Evolutionary conservation across 1,139 yeast species (phyloP), one percentile per base, ranked within the genome.

Genomic region (Suhomyces anneliseae): DNA sequence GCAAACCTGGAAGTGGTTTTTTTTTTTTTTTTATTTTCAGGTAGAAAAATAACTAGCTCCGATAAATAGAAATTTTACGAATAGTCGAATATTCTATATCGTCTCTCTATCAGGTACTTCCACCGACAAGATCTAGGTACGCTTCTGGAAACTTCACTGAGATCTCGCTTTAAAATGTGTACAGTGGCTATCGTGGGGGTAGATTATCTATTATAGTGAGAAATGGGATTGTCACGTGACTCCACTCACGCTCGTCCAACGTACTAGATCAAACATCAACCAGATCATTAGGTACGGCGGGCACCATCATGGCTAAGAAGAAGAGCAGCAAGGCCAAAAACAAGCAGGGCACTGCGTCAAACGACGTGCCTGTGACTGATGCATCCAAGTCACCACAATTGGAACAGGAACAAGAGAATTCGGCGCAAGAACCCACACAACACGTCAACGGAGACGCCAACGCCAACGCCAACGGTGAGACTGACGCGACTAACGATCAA

Each of bases 261-360:
- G 1, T 19, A 19, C 24, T 6, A 19, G 24, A 19, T 19, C 24
- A 19, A 19, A 19, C 24, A 19, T 27, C 11, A 11, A 27, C 34
- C 40, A 19, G 31, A 33, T 24, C 11, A 27, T 2, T 4, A 19
- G 6, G 24, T 19, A 6, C 6, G 24, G 24, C 4, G 24, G 24
- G 6, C 24, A 19, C 24, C 24, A 19, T 19, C 34, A 47, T 47
- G 50, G 50, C 50, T 27, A 47, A 47, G 38, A 47, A 47, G 46
- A 47, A 42, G 39, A 35, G 29, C 31, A 36, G 36, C 37, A 47
- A 42, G 41, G 29, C 35, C 24, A 36, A 34, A 32, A 12, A 9
- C 4, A 40, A 34, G 3, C 26, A 26, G 15, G 43, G 8, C 6
- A 6, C 32, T 11, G n/a, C n/a, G 9, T 7, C 32, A 29, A 6